Conservation (phyloP, 345 rosid genomes). For the Aquilaria malaccensis region DNA sequence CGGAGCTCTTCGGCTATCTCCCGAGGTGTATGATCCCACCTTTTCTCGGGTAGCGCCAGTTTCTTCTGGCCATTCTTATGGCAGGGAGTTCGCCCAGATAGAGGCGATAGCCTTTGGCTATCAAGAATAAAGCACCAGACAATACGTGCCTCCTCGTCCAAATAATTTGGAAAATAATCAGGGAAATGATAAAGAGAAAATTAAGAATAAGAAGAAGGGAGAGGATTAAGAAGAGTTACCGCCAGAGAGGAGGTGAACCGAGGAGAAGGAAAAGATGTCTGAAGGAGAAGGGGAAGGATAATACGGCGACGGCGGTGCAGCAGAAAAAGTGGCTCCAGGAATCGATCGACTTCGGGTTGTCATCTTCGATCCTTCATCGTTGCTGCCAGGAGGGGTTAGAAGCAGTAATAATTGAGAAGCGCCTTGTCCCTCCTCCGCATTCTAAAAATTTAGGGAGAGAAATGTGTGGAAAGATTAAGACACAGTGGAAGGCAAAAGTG, state of each 20-base stretch:
- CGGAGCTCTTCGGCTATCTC: too few species aligned
- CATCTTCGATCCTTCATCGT: conserved; percentile 38
- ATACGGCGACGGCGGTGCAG: conserved; percentile 41
- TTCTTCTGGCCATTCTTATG: too few species aligned
- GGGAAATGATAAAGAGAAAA: neutral
- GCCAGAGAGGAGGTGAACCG: conserved; percentile 36
- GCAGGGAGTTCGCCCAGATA: too few species aligned
- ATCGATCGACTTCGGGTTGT: conserved; percentile 27
- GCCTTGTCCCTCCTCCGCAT: conserved; percentile 7
- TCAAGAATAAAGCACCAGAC: conserved; percentile 41
- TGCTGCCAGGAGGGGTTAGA: conserved; percentile 4
- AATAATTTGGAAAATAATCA: conserved; percentile 2
- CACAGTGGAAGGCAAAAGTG: neutral
- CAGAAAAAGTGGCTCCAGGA: conserved; percentile 55
- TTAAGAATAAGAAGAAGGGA: neutral
- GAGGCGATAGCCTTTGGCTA: too few species aligned
- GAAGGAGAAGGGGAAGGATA: conserved; percentile 35
- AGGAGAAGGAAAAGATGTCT: conserved; percentile 33
- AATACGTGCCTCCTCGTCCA: conserved; percentile 33
- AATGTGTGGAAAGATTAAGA: conserved; percentile 8
- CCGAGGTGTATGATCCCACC: too few species aligned
- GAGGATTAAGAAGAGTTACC: conserved; percentile 18
- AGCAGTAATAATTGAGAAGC: conserved; percentile 9
- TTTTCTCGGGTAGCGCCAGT: too few species aligned
- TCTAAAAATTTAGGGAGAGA: conserved; percentile 11